These are phyloP conservation scores for Rosa hybrid DNA, from an alignment of 331 rosid genomes.

Conservation along the genomic window DNA sequence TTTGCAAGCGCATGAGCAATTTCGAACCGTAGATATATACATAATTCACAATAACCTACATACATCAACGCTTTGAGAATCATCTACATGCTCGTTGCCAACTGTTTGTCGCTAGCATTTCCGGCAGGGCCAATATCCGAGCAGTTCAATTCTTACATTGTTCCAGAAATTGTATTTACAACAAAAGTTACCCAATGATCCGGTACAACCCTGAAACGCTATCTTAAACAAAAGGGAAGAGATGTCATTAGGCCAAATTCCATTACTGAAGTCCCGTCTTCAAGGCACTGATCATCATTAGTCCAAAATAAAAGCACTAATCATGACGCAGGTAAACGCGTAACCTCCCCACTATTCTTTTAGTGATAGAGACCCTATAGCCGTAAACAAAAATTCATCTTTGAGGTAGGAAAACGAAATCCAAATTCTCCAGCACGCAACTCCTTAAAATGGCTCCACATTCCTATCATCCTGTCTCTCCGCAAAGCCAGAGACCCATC, in stretches of 20 bases:
- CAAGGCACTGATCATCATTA: background rate
- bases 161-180: background rate
- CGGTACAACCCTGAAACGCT: background rate
- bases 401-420: background rate
- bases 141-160: background rate
- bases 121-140: background rate
- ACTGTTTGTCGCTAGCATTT: background rate
- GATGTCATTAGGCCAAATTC: background rate
- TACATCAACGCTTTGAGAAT: background rate
- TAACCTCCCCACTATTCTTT: background rate
- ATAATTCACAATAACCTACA: background rate
- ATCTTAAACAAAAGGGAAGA: background rate
- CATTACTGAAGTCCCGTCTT: background rate
- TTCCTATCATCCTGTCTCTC: constrained; percentile 16
- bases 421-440: constrained; percentile 24
- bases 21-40: background rate
- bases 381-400: background rate
- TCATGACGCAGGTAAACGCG: background rate
- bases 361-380: background rate
- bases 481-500: constrained; percentile 20
- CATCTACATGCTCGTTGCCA: background rate
- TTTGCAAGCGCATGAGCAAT: background rate
- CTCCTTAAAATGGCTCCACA: constrained; percentile 26
- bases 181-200: background rate
- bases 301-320: background rate